Conservation (phyloP, 768 basidiomycete species). For the Albatrellus ellisii region DNA sequence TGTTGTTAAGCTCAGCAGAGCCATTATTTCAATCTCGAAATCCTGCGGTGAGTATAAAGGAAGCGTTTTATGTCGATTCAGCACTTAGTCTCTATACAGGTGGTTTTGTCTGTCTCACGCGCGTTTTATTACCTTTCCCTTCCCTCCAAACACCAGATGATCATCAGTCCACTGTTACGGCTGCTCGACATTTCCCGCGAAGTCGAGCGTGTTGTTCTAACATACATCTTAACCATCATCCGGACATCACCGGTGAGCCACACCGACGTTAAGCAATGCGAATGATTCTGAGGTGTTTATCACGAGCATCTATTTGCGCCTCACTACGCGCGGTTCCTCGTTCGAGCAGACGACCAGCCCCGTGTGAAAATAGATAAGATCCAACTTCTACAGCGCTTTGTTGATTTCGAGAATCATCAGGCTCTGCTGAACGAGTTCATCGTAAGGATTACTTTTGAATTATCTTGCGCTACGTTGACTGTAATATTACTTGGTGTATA, state of each 20-base stretch:
- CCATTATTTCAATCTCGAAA: constrained; percentile 80
- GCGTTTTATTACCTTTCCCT: constrained; percentile 66
- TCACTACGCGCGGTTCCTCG: constrained; percentile 52
- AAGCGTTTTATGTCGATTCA: not conserved
- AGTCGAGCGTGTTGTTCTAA: constrained; percentile 60
- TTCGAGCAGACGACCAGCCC: constrained; percentile 52
- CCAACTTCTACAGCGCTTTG: constrained; percentile 50
- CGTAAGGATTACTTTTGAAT: constrained; percentile 31
- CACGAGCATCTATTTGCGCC: constrained; percentile 48
- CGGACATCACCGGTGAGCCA: constrained; percentile 49
- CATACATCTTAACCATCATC: constrained; percentile 57
- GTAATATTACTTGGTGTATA: constrained; percentile 19
- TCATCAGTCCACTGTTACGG: constrained; percentile 62
- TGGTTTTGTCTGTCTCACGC: constrained; percentile 64
- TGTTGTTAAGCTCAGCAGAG: constrained; percentile 59
- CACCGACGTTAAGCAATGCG: not conserved
- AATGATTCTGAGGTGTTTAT: constrained; percentile 1
- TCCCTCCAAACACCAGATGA: constrained; percentile 36
- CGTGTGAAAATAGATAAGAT: constrained; percentile 69
- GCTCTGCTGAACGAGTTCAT: constrained; percentile 73
- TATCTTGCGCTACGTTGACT: not conserved
- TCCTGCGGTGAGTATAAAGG: constrained; percentile 60
- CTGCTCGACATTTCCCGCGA: constrained; percentile 59
- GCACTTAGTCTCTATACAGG: constrained; percentile 28
- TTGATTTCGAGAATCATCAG: constrained; percentile 53